Conservation (phyloP, 2,329 filamentous ascomycete genomes). For the Talaromyces verruculosus region DNA sequence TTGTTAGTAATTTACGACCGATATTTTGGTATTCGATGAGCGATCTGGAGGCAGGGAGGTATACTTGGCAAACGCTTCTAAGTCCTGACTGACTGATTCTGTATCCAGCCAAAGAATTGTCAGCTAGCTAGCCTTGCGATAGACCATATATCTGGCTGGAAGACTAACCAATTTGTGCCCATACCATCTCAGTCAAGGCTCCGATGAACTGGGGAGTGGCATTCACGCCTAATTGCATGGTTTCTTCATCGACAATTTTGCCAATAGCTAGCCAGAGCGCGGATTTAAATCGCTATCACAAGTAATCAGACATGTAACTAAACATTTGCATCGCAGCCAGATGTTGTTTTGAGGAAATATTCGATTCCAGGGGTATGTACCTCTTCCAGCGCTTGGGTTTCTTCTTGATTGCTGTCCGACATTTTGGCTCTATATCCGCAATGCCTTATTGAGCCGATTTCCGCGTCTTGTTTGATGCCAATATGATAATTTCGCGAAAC, state of each 20-base stretch:
- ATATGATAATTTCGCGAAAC: neutral
- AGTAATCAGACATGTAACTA: neutral
- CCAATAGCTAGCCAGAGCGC: constrained; percentile 82
- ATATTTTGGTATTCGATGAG: neutral
- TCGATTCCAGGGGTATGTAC: neutral
- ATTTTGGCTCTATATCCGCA: neutral
- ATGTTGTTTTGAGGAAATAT: neutral
- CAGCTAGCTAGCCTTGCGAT: constrained; percentile 16
- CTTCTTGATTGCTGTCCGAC: constrained; percentile 17
- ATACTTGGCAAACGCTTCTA: constrained; percentile 63
- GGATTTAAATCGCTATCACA: constrained; percentile 71
- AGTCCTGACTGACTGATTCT: constrained; percentile 59
- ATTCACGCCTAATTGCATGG: constrained; percentile 70
- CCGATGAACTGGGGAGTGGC: constrained; percentile 91
- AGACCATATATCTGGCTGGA: neutral
- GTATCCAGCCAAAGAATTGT: neutral
- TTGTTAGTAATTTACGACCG: constrained; percentile 13
- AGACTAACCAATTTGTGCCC: constrained; percentile 74
- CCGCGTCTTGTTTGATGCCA: neutral
- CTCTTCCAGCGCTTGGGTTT: constrained; percentile 17
- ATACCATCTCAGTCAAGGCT: constrained; percentile 80
- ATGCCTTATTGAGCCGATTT: neutral
- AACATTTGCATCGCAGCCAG: neutral
- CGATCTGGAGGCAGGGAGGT: neutral
- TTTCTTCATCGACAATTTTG: constrained; percentile 85